Base-by-base conservation (phyloP, 805 yeast species). In the Spathaspora hagerdaliae region DNA sequence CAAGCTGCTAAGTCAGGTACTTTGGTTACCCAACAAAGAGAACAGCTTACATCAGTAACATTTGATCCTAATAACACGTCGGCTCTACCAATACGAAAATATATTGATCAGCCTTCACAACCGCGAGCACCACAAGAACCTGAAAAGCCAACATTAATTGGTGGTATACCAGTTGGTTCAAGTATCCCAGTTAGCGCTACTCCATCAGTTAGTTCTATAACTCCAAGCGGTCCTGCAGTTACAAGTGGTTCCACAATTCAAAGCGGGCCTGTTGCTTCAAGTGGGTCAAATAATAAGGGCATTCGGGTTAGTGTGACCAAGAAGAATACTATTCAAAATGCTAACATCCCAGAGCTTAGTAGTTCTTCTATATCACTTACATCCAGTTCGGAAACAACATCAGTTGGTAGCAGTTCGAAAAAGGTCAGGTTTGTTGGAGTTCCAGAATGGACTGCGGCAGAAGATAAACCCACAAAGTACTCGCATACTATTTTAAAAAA, bases 381-480 rank as follows among this genome's bases (percentile, higher is more conserved):
- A 40, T 11, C 34, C 7, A 19, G 36, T 6, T 15, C 33, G 3
- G 27, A n/a, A 31, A 27, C 31, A 14, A 41, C 44, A 9, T 11
- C 35, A 11, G 35, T 24, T 27, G 43, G 47, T 3, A 49, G 57
- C 8, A 49, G 39, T 7, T 42, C 59, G 2, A 78, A 76, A 50
- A 75, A 65, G 50, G 83, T 79, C 9, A 56, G 83, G 31, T 79
- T 79, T 49, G 62, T 63, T 5, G 83, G 82, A 0, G 82, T 79
- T 5, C 69, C 77, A 1, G 75, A 69, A 42, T 79, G 76, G 45
- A 55, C 71, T 2, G 78, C 72, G 31, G 78, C 71, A 6, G 84
- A 79, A 55, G 84, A 79, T 59, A 79, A 78, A 0, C 83, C 83
- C 1, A 65, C 79, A 8, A 60, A 58, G 37, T 69, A 67, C 43